Evolutionary conservation across 805 yeast genomes (phyloP).

Genomic region (Candida boidinii): DNA sequence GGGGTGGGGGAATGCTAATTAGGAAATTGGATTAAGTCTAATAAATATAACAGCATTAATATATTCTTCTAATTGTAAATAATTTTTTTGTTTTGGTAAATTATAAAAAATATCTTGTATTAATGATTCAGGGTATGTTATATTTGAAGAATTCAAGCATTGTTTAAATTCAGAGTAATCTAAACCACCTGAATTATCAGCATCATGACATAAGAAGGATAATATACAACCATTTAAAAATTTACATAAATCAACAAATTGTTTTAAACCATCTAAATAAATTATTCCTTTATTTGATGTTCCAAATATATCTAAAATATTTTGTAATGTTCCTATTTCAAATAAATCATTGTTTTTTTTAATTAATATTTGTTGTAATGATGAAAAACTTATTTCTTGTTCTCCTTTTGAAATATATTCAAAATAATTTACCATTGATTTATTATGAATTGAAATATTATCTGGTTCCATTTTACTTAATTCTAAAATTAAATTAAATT

Average conservation of each 20-base stretch:
- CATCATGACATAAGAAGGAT: slow-evolving; percentile 21
- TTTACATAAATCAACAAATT: slow-evolving; percentile 19
- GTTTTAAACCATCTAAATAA: slow-evolving; percentile 15
- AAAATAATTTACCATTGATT: too few species aligned
- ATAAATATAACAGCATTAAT: slow-evolving; percentile 19
- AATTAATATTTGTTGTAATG: slow-evolving; percentile 5
- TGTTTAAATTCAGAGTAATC: slow-evolving; percentile 19
- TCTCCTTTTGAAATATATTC: background rate
- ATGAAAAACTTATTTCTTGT: too few species aligned
- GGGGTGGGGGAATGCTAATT: background rate
- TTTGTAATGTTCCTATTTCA: slow-evolving; percentile 10
- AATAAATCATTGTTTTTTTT: slow-evolving; percentile 11
- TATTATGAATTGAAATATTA: too few species aligned
- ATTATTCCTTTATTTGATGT: slow-evolving; percentile 1
- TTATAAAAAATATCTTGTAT: slow-evolving; percentile 13
- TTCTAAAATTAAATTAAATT: too few species aligned
- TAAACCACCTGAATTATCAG: slow-evolving; percentile 16
- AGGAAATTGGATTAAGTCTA: slow-evolving; percentile 12
- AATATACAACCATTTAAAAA: slow-evolving; percentile 23
- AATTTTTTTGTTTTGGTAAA: slow-evolving; percentile 6
- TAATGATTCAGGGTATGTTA: slow-evolving; percentile 15
- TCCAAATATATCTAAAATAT: slow-evolving; percentile 16
- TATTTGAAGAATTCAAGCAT: slow-evolving; percentile 16
- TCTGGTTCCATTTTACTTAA: too few species aligned
- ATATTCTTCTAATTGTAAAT: slow-evolving; percentile 19